Conservation (phyloP, 2,329 filamentous ascomycete genomes). For the Parafenestella ontariensis region DNA sequence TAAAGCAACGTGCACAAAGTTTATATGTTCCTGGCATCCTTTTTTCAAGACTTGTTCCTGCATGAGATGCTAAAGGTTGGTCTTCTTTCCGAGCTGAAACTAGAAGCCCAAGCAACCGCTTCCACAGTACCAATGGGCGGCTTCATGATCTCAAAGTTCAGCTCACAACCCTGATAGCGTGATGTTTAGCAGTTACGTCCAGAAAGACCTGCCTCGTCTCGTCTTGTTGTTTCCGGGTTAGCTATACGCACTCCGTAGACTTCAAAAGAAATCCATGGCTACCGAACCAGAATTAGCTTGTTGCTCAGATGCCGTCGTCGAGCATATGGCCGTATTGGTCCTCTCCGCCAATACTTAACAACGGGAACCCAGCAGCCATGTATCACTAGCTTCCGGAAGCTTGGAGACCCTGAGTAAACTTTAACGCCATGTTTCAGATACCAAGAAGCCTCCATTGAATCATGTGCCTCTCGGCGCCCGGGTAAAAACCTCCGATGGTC, state of each 20-base stretch:
- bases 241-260: too few species aligned
- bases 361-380: not conserved
- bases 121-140: not conserved
- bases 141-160: too few species aligned
- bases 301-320: not conserved
- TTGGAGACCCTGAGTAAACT: not conserved
- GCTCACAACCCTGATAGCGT: too few species aligned
- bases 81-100: not conserved
- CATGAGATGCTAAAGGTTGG: not conserved
- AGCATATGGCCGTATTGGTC: not conserved
- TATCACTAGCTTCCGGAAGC: not conserved
- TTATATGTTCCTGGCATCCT: too few species aligned
- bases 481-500: slow-evolving; percentile 6
- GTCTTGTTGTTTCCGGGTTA: too few species aligned
- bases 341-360: not conserved
- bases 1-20: too few species aligned
- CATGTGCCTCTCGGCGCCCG: slow-evolving; percentile 4
- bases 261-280: too few species aligned
- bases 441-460: not conserved
- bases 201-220: too few species aligned
- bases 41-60: too few species aligned
- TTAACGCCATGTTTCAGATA: not conserved
- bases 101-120: not conserved
- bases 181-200: too few species aligned
- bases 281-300: too few species aligned